Percentiles rank a stretch among this genome's conserved stretches.
Evolutionary conservation across 345 rosid genomes (phyloP).

Genomic region (Punica granatum): DNA sequence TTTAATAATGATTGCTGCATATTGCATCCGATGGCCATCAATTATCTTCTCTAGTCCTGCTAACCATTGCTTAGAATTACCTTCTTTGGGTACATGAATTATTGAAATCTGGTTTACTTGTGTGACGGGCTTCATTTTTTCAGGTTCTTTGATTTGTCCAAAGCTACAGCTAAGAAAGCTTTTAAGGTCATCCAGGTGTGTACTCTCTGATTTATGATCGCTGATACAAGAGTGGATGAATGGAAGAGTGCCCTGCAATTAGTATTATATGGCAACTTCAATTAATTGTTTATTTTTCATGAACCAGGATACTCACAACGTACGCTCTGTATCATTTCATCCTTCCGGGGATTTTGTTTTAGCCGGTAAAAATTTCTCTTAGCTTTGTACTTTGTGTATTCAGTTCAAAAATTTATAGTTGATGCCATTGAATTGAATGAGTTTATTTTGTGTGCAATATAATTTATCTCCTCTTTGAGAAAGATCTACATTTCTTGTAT

Average conservation of each 20-base stretch:
- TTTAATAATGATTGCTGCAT: not conserved
- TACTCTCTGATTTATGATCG: slow-evolving; percentile 1
- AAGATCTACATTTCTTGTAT: not conserved
- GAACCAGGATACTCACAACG: slow-evolving; percentile 72
- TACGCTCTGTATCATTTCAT: slow-evolving; percentile 75
- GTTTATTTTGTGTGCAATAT: not conserved
- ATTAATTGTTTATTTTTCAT: not conserved
- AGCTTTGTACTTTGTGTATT: not conserved
- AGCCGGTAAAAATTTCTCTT: slow-evolving; percentile 37
- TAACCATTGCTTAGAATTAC: not conserved
- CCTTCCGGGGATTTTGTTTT: slow-evolving; percentile 79
- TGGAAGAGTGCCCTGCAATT: not conserved
- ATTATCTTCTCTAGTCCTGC: slow-evolving; percentile 4
- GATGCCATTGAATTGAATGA: not conserved
- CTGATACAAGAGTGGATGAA: not conserved
- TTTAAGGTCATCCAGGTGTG: slow-evolving; percentile 76
- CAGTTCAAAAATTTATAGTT: not conserved
- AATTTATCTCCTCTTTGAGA: not conserved
- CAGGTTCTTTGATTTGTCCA: slow-evolving; percentile 88
- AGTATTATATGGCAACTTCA: not conserved
- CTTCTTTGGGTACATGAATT: not conserved
- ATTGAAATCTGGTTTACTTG: not conserved
- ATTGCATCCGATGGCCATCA: not conserved
- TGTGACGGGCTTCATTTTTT: slow-evolving; percentile 2
- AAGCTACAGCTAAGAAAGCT: slow-evolving; percentile 75